Conservation (phyloP, 177 flowering plant genomes). For the Vitis hybrid region DNA sequence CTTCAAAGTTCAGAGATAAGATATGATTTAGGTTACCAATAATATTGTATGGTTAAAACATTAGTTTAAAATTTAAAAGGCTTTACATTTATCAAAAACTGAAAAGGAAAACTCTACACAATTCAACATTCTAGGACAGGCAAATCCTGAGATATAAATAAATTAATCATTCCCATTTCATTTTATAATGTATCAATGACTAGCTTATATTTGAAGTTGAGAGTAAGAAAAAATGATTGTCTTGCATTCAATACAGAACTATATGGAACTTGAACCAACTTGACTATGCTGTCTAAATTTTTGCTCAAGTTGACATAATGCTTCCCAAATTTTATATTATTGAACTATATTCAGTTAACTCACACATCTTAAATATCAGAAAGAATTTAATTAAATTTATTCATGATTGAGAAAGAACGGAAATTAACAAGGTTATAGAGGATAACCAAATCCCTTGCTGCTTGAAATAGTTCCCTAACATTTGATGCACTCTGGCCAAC, state of each 20-base stretch:
- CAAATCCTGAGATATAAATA: too few species aligned
- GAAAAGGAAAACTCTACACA: too few species aligned
- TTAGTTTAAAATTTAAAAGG: too few species aligned
- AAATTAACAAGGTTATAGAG: slow-evolving; percentile 13
- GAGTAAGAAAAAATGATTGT: background rate
- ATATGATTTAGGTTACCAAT: too few species aligned
- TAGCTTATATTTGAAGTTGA: background rate
- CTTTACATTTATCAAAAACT: too few species aligned
- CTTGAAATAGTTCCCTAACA: slow-evolving; percentile 90
- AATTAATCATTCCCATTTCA: too few species aligned
- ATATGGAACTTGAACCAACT: background rate
- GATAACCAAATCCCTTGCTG: slow-evolving; percentile 91
- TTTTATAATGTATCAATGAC: background rate
- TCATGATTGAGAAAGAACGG: background rate
- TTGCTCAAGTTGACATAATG: background rate
- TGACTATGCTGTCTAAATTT: too few species aligned
- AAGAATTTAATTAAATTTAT: background rate
- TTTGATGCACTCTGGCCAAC: slow-evolving; percentile 98
- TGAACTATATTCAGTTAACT: background rate
- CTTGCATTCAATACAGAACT: background rate
- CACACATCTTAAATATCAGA: background rate
- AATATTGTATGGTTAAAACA: too few species aligned
- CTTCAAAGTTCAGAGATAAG: too few species aligned
- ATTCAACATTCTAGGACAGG: too few species aligned
- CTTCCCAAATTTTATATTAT: background rate